Percentiles rank a stretch among this genome's conserved stretches.
These are phyloP conservation scores for Elongisporangium anandrum DNA, from an alignment of 352 stramenopile genomes.

Conservation along the genomic window DNA sequence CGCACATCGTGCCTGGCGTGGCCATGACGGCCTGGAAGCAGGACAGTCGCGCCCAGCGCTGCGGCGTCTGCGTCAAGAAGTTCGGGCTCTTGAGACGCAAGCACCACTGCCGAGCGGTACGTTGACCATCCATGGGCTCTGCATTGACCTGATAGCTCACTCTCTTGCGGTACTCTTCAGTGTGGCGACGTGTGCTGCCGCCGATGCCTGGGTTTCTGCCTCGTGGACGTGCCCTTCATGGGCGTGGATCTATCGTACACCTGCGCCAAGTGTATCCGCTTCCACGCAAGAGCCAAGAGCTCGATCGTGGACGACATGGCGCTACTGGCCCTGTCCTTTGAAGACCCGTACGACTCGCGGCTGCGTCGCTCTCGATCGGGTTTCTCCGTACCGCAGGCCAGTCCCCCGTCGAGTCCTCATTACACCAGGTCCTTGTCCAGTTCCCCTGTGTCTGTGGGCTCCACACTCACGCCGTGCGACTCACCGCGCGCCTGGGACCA, in stretches of 20 bases:
- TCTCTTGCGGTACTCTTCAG: constrained; percentile 30
- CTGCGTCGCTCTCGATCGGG: constrained; percentile 16
- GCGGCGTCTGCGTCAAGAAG: constrained; percentile 62
- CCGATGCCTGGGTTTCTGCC: constrained; percentile 59
- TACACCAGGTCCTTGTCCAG: not conserved
- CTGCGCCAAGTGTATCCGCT: constrained; percentile 53
- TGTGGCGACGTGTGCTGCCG: constrained; percentile 70
- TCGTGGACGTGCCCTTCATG: constrained; percentile 58
- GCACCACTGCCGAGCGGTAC: constrained; percentile 68
- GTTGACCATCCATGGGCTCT: constrained; percentile 2
- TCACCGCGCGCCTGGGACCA: constrained; percentile 18
- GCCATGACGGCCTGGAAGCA: constrained; percentile 48
- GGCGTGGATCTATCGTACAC: constrained; percentile 67
- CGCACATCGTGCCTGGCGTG: constrained; percentile 45
- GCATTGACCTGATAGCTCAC: constrained; percentile 3
- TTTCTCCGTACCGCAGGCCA: constrained; percentile 5
- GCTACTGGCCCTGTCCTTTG: constrained; percentile 31
- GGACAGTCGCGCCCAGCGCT: constrained; percentile 36
- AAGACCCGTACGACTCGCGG: constrained; percentile 17
- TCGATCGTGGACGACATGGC: constrained; percentile 37
- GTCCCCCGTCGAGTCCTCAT: constrained; percentile 2
- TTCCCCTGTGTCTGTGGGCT: constrained; percentile 23
- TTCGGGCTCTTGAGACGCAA: constrained; percentile 60
- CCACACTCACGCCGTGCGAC: constrained; percentile 26
- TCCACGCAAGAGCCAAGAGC: constrained; percentile 19